Base-by-base conservation (phyloP, 2,329 filamentous ascomycete species). In the Mycogone perniciosa region DNA sequence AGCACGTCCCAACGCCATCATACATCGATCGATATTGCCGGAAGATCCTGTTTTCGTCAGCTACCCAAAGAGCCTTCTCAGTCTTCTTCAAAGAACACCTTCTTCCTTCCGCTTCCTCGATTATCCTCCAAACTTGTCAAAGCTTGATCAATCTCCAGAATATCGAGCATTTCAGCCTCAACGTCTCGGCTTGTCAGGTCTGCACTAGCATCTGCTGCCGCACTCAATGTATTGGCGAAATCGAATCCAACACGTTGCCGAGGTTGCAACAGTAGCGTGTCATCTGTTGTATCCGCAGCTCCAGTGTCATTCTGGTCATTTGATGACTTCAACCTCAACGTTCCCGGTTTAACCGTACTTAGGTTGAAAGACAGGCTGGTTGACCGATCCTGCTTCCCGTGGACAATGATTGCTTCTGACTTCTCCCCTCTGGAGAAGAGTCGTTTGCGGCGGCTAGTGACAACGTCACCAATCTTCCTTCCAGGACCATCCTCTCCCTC, bases 71-170 rank as follows among this genome's bases (percentile, higher is more conserved):
- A 13, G 46, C 50, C 11, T 38, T 26, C 44, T 62, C 56, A 70
- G 7, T 59, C 53, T 45, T 74, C 70, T 50, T 77, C 75, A 55
- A 79, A 80, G 53, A 79, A 71, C 48, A 77, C 76, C 60, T 72
- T 72, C 65, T 77, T 79, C 49, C 70, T 71, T 43, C 74, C 75
- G 49, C 68, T 70, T 33, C 70, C 71, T 42, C 74, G 68, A 33
- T 72, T 71, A 37, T 65, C 69, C 49, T 81, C 76, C 76, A 85
- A 71, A 45, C 68, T 71, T 44, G 80, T 74, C 47, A 85, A 64
- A 44, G 76, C 77, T 52, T 79, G 75, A 57, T 85, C 82, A 59
- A 85, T 82, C 57, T 81, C 80, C 74, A 83, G 79, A 41, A 85
- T 81, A 61, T 84, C 81, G 57, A 85, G 70, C 71, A 83, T 77